These are phyloP conservation scores for Simmondsia chinensis DNA, from an alignment of 148 eudicot genomes.

Conservation along the genomic window DNA sequence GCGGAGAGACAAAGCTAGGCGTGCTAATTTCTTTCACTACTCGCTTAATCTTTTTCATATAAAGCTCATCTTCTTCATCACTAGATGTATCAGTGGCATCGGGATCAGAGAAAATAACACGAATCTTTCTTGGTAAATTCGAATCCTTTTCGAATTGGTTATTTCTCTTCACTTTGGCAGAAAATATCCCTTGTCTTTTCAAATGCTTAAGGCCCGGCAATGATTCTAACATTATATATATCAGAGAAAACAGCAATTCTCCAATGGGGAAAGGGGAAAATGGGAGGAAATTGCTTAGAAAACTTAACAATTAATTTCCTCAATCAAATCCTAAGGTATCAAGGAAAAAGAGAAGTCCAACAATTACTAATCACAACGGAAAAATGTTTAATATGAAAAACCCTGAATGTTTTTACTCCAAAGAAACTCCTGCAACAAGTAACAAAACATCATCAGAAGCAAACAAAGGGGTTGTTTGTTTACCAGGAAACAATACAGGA, in stretches of 20 bases:
- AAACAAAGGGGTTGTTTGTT: neutral
- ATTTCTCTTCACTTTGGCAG: conserved; percentile 6
- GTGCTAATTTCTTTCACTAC: conserved; percentile 12
- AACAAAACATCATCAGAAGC: conserved; percentile 5
- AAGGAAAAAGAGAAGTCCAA: conserved; percentile 3
- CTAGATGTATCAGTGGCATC: conserved; percentile 30
- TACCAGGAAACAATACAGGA: neutral
- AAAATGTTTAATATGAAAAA: conserved; percentile 15
- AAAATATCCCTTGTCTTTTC: neutral
- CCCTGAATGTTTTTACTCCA: conserved; percentile 10
- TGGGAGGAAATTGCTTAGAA: too few species aligned
- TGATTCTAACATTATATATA: neutral
- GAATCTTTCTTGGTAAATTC: conserved; percentile 7
- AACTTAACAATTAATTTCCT: neutral
- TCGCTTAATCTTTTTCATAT: neutral
- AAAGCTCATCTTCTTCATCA: conserved; percentile 6
- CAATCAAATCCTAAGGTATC: neutral
- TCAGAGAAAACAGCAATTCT: neutral
- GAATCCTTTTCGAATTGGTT: neutral
- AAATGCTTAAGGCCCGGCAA: conserved; percentile 14
- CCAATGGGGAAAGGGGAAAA: neutral
- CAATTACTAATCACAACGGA: neutral
- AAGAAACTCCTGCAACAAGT: conserved; percentile 17
- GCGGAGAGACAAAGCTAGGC: too few species aligned
- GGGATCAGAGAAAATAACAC: conserved; percentile 24